Conservation (phyloP, 768 basidiomycete genomes). For the Boletus rubropictus region DNA sequence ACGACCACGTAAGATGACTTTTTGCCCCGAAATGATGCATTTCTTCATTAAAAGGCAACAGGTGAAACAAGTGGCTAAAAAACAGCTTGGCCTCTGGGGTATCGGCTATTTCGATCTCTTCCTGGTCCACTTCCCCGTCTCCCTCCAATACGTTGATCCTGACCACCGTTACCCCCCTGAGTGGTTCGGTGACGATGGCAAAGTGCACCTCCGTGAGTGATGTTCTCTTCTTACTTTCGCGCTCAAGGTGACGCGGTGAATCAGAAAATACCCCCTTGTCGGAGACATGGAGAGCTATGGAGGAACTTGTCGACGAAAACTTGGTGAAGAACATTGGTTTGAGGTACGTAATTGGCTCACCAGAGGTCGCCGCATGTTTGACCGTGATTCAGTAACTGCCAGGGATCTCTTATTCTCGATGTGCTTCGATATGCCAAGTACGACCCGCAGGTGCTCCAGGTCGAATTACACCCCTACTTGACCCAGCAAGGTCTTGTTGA, state of each 20-base stretch:
- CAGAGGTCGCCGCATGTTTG: background rate
- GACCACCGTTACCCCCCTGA: constrained; percentile 72
- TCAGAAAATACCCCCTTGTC: constrained; percentile 63
- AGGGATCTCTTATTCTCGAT: constrained; percentile 67
- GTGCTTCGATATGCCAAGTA: constrained; percentile 72
- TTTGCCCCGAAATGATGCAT: background rate
- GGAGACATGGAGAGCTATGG: constrained; percentile 83
- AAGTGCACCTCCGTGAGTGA: constrained; percentile 54
- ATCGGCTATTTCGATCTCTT: constrained; percentile 80
- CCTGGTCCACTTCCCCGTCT: constrained; percentile 81
- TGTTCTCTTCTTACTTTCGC: background rate
- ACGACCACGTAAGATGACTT: constrained; percentile 52
- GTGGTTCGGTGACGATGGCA: constrained; percentile 72
- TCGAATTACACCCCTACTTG: constrained; percentile 56
- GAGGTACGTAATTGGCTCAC: constrained; percentile 37
- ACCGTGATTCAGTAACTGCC: constrained; percentile 53
- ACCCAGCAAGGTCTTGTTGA: constrained; percentile 43
- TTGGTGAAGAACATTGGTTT: constrained; percentile 75
- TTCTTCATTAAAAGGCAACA: constrained; percentile 20
- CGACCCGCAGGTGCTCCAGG: constrained; percentile 52
- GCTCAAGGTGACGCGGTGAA: background rate
- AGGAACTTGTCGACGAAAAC: constrained; percentile 67
- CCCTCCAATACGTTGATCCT: constrained; percentile 77
- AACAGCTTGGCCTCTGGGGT: constrained; percentile 77
- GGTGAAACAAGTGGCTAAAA: constrained; percentile 50